Evolutionary conservation across 179 eudicot genomes (phyloP).

Genomic region (Beta macrorhiza): DNA sequence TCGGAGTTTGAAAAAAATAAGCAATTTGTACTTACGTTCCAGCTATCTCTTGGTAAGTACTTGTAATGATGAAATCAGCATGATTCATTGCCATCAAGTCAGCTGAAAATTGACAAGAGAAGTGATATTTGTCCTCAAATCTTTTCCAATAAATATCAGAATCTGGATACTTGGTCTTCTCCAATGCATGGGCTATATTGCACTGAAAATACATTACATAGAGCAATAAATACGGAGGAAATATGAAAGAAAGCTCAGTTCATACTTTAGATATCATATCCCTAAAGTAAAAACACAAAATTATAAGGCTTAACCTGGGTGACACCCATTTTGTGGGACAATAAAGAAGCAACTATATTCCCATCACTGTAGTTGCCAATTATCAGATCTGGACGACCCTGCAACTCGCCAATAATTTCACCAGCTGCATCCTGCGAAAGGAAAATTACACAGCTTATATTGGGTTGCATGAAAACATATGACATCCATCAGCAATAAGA

Average conservation of each 20-base stretch:
- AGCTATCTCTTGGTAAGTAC: constrained; percentile 94
- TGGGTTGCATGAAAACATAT: not conserved
- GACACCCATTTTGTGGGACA: constrained; percentile 79
- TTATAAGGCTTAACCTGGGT: constrained; percentile 31
- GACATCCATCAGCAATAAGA: not conserved
- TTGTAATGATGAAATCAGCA: constrained; percentile 88
- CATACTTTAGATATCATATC: constrained; percentile 37
- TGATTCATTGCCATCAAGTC: constrained; percentile 92
- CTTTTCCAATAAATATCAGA: constrained; percentile 80
- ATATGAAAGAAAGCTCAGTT: not conserved
- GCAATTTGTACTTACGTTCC: constrained; percentile 53
- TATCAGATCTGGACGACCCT: constrained; percentile 75
- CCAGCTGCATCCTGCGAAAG: constrained; percentile 62
- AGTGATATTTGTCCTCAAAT: constrained; percentile 83
- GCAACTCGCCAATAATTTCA: constrained; percentile 61
- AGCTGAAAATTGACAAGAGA: constrained; percentile 87
- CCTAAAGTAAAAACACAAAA: not conserved
- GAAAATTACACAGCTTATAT: constrained; percentile 11
- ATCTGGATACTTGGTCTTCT: constrained; percentile 87
- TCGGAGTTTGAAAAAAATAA: not conserved
- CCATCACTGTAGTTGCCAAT: constrained; percentile 97
- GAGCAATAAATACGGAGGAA: not conserved
- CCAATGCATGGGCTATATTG: constrained; percentile 90
- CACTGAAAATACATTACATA: constrained; percentile 46
- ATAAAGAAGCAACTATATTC: constrained; percentile 81